Base-by-base conservation (phyloP, 1,139 yeast genomes). In the Pichia sp. region DNA sequence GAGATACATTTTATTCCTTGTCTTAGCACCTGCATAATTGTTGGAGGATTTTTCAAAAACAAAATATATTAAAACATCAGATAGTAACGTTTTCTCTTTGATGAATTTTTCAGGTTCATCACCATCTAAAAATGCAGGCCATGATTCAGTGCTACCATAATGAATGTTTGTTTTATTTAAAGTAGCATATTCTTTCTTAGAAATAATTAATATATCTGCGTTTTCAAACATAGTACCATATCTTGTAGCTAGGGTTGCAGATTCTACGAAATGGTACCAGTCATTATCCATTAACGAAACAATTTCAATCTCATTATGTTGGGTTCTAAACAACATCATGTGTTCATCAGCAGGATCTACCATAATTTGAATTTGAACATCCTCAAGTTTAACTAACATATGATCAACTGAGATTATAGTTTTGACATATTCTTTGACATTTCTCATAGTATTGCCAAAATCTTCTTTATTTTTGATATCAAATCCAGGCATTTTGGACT, bases 311-410 rank as follows among this genome's bases (percentile, higher is more conserved):
- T 86, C 90, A 51, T 90, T 76, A 50, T 77, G 80, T 45, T 82
- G 81, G 0, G 95, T 76, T 3, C 85, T 75, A 12, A 87, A 68
- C 44, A 87, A 62, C 16, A 87, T 73, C 41, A 85, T 76, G 2
- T 84, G 71, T 40, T 78, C 80, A 0, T 83, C 77, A 32, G 76
- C 73, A 46, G 78, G 79, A 33, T 80, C 80, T 42, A 86, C 74
- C 49, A 83, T 81, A 29, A 92, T 62, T 62, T 92, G 97, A 43
- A 89, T 81, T 59, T 90, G 97, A 0, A 97, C 96, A 3, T 90
- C 77, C 5, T 82, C 67, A 30, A 92, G 70, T 47, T 82, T 83
- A 32, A 90, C 72, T 51, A 80, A 64, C 57, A 76, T 84, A 49
- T 84, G 80, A 51, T 82, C 84, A 11, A 50, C 51, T 5, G 61